Conservation (phyloP, 2,329 filamentous ascomycete genomes). For the Epichloe hybrida region DNA sequence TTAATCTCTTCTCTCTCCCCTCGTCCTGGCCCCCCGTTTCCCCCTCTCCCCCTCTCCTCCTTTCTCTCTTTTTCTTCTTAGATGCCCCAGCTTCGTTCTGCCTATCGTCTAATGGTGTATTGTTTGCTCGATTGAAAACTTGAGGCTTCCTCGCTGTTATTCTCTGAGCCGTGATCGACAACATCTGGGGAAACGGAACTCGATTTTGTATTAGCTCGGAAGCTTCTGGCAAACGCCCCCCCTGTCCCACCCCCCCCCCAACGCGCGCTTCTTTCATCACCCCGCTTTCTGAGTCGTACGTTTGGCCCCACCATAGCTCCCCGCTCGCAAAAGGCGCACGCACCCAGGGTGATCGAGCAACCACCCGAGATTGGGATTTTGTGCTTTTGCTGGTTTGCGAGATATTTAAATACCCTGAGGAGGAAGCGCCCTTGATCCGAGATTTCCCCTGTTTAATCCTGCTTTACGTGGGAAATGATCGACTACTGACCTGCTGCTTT, state of each 20-base stretch:
- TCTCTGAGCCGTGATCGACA: too few species aligned
- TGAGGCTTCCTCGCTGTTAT: too few species aligned
- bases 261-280: background rate
- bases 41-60: too few species aligned
- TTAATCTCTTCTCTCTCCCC: too few species aligned
- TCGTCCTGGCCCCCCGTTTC: background rate
- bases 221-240: background rate
- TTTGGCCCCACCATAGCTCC: conserved; percentile 4
- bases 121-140: too few species aligned
- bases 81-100: too few species aligned
- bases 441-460: background rate
- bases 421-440: background rate
- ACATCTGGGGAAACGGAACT: background rate
- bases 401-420: background rate
- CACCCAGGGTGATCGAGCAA: too few species aligned
- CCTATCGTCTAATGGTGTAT: too few species aligned
- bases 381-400: background rate
- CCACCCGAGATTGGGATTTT: too few species aligned
- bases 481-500: background rate
- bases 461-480: too few species aligned
- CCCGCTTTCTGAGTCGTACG: background rate
- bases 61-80: background rate
- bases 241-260: background rate
- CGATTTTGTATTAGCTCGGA: background rate
- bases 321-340: background rate